Evolutionary conservation across 768 basidiomycete species (phyloP), one percentile per base, ranked within the genome.

Genomic region (Calocybe indica): DNA sequence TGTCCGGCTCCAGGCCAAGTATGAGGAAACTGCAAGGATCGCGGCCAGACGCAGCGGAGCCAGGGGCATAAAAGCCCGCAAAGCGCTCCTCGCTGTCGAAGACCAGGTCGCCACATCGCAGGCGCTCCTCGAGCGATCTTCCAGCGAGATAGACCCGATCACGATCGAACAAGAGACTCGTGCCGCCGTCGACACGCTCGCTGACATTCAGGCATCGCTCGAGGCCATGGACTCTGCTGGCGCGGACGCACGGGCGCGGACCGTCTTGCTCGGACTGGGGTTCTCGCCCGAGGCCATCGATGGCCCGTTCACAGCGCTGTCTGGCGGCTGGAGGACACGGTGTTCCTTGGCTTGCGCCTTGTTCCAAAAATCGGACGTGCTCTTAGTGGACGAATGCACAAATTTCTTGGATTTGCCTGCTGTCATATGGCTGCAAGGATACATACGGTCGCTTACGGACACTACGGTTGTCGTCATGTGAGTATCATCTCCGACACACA

Each of bases 291-390:
- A 65, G 10, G 59, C 57, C 41, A 58, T 66, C 7, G 59, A 64
- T 7, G 67, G 69, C 46, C 70, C 71, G 5, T 73, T 75, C 46
- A 59, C 62, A 1, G 64, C 69, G 0, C 64, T 86, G 15, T 82
- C 79, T 22, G 83, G 83, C 12, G 85, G 84, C 0, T 87, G 84
- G 84, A 63, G 75, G 36, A 78, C 79, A 38, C 69, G 83, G 13
- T 76, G 77, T 48, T 72, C 74, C 31, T 69, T 87, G 2, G 84
- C 82, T 4, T 72, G 72, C 30, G 76, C 79, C 0, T 64, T 87
- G 10, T 72, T 84, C 46, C 70, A 79, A 34, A 69, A 74, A 30
- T 71, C 71, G 6, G 79, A 86, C 51, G 62, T 85, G 9, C 61
- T 85, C 14, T 64, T 83, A 7, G 63, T 84, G 34, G 82, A 84